Base-by-base conservation (phyloP, 2,329 filamentous ascomycete genomes). In the Paracamarosporium sp. region DNA sequence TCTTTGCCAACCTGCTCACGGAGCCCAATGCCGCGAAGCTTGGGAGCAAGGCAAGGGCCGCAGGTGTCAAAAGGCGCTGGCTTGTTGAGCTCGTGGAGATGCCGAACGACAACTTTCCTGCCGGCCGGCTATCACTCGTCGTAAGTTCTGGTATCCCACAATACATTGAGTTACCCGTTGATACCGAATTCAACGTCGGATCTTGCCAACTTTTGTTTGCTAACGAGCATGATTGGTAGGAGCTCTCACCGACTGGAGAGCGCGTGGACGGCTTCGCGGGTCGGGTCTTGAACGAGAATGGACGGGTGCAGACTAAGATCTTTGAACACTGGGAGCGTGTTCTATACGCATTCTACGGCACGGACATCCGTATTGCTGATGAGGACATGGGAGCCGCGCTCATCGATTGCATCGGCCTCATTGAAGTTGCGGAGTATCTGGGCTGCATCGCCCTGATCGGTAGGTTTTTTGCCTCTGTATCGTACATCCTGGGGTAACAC, bases 381-480 rank as follows among this genome's bases (percentile, higher is more conserved):
- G 65, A 67, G 4, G 63, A 72, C 35, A 76, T 84, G 54, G 63
- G 63, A 7, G 59, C 68, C 7, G 71, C 81, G 0, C 72, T 84
- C n/a, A 55, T 63, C 1, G 76, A 78, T 43, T 78, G 78, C 20
- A 66, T 78, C 30, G 71, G 73, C 4, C 69, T 84, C 8, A 70
- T 81, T 44, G 69, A 78, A 13, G 77, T 82, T 12, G 80, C 80
- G 1, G 80, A 83, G 55, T 79, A 79, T 44, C 76, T 85, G 4
- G 72, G 77, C 15, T 79, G 80, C 36, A 73, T 78, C 15, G 65
- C 70, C 13, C 63, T 78, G 46, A 72, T 86, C 57, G 74, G 47
- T 50, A 40, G 13, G 47, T 50, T 50, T 11, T 38, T 22, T 7
- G 6, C n/a, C n/a, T 5, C 24, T 35, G 43, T 5, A 17, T n/a